A percentile compares a stretch with the other conserved stretches of the same genome.
Evolutionary conservation across 1,284 basidiomycete species (phyloP).

Genomic region (Rhodotorula sp.): DNA sequence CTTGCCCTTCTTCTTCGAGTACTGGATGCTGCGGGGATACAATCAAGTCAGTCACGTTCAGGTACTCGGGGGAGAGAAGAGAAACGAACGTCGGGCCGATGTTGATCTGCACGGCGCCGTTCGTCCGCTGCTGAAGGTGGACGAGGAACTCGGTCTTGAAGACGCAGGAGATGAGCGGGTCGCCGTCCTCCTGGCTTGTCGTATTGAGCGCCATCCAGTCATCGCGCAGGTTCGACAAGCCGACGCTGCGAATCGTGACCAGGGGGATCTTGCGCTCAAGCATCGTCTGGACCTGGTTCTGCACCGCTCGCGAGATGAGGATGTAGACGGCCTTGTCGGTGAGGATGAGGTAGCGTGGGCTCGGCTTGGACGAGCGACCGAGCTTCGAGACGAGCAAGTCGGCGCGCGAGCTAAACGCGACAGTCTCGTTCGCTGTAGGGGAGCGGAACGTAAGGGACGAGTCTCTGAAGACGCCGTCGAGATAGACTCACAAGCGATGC

Average conservation of each 20-base stretch:
- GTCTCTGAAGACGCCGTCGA: no score
- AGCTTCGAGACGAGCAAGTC: constrained; percentile 85
- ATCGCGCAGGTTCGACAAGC: constrained; percentile 84
- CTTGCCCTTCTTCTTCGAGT: constrained; percentile 97
- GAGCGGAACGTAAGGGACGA: no score
- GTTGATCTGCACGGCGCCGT: constrained; percentile 70
- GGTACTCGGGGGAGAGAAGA: background rate
- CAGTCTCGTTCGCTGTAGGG: constrained; percentile 58
- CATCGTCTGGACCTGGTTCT: constrained; percentile 62
- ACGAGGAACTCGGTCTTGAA: constrained; percentile 96
- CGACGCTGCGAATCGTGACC: constrained; percentile 78
- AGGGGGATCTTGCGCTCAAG: constrained; percentile 88
- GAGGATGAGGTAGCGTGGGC: constrained; percentile 85
- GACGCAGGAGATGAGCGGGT: constrained; percentile 83
- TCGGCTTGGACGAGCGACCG: constrained; percentile 84
- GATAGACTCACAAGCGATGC: constrained; percentile 64
- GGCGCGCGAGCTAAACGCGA: constrained; percentile 79
- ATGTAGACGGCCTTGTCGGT: constrained; percentile 88
- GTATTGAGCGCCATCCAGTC: constrained; percentile 88
- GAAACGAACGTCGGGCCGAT: constrained; percentile 71
- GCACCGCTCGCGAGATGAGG: constrained; percentile 66
- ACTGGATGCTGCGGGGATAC: constrained; percentile 63
- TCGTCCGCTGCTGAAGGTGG: constrained; percentile 76
- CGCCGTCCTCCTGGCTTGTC: constrained; percentile 79
- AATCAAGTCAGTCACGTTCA: constrained; percentile 7